Evolutionary conservation across 2,329 filamentous ascomycete species (phyloP).

Genomic region (Diaporthe destruens): DNA sequence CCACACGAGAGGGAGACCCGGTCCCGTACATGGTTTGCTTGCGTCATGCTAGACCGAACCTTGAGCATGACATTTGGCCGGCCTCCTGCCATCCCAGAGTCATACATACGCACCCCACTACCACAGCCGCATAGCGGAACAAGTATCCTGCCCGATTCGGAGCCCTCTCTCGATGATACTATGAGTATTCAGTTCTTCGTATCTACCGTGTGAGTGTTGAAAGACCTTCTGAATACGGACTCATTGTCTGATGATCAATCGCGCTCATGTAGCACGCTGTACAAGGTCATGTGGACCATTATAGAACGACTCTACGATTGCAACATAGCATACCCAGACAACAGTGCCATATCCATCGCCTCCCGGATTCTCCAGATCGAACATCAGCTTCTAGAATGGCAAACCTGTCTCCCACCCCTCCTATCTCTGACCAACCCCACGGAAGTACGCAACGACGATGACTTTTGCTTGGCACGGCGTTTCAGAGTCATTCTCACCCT

Average conservation of each 20-base stretch:
- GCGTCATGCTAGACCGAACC: slow-evolving; percentile 60
- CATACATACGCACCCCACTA: slow-evolving; percentile 55
- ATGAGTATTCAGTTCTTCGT: slow-evolving; percentile 49
- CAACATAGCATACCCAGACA: slow-evolving; percentile 53
- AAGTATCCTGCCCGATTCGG: neutral
- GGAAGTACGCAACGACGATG: slow-evolving; percentile 44
- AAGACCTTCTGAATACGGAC: too few relatives aligned
- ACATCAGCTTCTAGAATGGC: slow-evolving; percentile 55
- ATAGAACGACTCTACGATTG: slow-evolving; percentile 58
- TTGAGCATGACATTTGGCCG: slow-evolving; percentile 66
- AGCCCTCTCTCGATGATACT: slow-evolving; percentile 21
- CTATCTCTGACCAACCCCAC: slow-evolving; percentile 46
- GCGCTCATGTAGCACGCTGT: slow-evolving; percentile 47
- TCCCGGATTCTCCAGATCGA: slow-evolving; percentile 55
- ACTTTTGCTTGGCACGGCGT: slow-evolving; percentile 45
- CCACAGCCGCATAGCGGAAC: slow-evolving; percentile 44
- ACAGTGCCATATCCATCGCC: slow-evolving; percentile 43
- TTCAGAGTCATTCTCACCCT: slow-evolving; percentile 56
- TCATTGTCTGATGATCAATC: neutral
- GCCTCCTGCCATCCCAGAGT: slow-evolving; percentile 59
- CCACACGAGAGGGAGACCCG: slow-evolving; percentile 60
- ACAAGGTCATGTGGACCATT: slow-evolving; percentile 51
- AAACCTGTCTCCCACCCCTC: slow-evolving; percentile 48
- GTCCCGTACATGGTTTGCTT: slow-evolving; percentile 63
- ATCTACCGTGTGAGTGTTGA: slow-evolving; percentile 49